Conservation (phyloP, 129 eudicot species). For the Pittosporum tobira region DNA sequence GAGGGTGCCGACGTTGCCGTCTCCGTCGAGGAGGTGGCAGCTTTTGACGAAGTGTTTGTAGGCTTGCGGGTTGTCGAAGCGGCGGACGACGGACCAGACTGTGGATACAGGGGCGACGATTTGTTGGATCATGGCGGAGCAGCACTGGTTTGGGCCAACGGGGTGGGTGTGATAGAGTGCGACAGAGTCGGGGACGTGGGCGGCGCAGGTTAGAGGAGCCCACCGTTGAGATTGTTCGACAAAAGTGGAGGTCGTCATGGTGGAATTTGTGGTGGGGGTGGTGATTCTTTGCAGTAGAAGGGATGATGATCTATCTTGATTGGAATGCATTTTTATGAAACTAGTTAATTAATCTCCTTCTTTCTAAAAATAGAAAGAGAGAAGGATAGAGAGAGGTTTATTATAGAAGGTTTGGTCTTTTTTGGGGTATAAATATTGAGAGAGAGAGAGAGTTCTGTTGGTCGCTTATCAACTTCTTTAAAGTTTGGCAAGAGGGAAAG, state of each 20-base stretch:
- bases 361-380: no score
- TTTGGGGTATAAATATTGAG: no score
- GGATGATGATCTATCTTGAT: constrained; percentile 1
- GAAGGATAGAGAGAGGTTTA: no score
- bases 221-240: constrained; percentile 1
- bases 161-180: constrained; percentile 13
- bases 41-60: constrained; percentile 25
- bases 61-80: constrained; percentile 19
- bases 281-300: constrained; percentile 5
- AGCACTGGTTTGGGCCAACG: constrained; percentile 17
- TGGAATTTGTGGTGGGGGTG: neutral
- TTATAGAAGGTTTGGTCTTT: no score
- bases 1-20: constrained; percentile 19
- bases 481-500: no score
- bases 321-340: neutral
- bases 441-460: no score
- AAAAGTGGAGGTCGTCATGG: neutral
- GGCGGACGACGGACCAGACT: no score
- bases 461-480: no score
- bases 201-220: neutral
- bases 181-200: constrained; percentile 12
- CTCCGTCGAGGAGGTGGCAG: constrained; percentile 16
- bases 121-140: constrained; percentile 18
- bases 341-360: neutral
- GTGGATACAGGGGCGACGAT: constrained; percentile 16